These are phyloP conservation scores for Closterium sp. DNA, from an alignment of 139 green algal genomes.

Conservation along the genomic window DNA sequence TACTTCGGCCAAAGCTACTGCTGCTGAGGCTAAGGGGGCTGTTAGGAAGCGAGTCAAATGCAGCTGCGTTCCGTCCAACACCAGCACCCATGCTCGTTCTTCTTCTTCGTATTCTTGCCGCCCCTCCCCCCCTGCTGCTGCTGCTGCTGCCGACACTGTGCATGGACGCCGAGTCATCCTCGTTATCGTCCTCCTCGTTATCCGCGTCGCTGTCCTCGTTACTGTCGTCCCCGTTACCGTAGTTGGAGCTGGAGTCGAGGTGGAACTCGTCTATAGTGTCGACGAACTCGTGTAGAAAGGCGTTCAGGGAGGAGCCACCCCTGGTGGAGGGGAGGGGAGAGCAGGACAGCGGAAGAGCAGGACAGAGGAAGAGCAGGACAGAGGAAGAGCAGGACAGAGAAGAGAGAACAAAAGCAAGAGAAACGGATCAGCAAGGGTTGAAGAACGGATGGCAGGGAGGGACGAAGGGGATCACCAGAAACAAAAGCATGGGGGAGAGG, in stretches of 20 bases:
- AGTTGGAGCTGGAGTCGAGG: slow-evolving; percentile 7
- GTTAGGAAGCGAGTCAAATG: neutral
- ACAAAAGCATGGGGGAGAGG: too few species aligned
- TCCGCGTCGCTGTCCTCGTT: slow-evolving; percentile 1
- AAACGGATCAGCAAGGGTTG: neutral
- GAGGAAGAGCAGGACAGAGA: neutral
- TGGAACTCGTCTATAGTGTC: neutral
- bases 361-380: neutral
- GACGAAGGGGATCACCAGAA: too few species aligned
- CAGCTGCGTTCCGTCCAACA: neutral
- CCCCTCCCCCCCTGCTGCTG: neutral
- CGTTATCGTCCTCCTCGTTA: neutral
- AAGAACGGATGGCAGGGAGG: too few species aligned
- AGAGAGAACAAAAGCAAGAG: neutral
- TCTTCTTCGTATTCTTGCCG: neutral
- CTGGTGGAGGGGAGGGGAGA: neutral
- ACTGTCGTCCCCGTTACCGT: neutral
- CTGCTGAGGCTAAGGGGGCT: neutral
- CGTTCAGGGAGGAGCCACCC: neutral
- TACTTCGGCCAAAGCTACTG: neutral
- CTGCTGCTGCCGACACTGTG: neutral
- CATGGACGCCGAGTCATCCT: neutral
- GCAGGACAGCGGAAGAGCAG: neutral
- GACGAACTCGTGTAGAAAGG: slow-evolving; percentile 5
- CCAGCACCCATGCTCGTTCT: neutral